These are phyloP conservation scores for Hyparrhenia diplandra DNA, from an alignment of 176 grass and related monocot genomes.

Conservation along the genomic window DNA sequence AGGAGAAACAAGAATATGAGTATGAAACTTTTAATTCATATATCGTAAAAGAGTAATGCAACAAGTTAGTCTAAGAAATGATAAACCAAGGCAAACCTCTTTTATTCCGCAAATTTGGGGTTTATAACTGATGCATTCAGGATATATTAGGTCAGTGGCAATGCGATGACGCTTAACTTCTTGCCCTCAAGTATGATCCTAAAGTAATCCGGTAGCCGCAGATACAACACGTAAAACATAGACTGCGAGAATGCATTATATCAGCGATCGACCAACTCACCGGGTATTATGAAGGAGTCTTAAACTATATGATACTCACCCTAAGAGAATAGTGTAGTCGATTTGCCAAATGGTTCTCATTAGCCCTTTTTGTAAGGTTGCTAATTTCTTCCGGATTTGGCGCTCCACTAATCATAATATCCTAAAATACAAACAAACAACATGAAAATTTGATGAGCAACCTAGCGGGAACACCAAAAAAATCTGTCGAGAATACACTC, in stretches of 20 bases:
- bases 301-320: slow-evolving; percentile 29
- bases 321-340: slow-evolving; percentile 57
- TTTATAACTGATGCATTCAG: slow-evolving; percentile 51
- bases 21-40: background rate
- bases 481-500: background rate
- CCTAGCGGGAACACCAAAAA: background rate
- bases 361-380: slow-evolving; percentile 25
- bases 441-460: background rate
- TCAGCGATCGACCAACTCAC: slow-evolving; percentile 8
- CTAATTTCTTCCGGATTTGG: slow-evolving; percentile 35
- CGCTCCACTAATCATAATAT: slow-evolving; percentile 61
- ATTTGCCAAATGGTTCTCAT: slow-evolving; percentile 57
- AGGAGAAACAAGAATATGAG: background rate
- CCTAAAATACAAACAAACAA: slow-evolving; percentile 35
- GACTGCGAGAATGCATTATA: slow-evolving; percentile 37
- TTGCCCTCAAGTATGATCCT: slow-evolving; percentile 50
- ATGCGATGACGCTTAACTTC: slow-evolving; percentile 46
- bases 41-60: background rate
- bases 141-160: slow-evolving; percentile 45
- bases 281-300: background rate
- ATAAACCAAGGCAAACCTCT: slow-evolving; percentile 37
- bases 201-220: slow-evolving; percentile 48
- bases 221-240: slow-evolving; percentile 62
- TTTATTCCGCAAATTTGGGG: slow-evolving; percentile 30
- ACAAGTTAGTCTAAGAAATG: background rate